phyloP scores from a whole-genome alignment of 352 stramenopile genomes.

The Pythium brassicae region DNA sequence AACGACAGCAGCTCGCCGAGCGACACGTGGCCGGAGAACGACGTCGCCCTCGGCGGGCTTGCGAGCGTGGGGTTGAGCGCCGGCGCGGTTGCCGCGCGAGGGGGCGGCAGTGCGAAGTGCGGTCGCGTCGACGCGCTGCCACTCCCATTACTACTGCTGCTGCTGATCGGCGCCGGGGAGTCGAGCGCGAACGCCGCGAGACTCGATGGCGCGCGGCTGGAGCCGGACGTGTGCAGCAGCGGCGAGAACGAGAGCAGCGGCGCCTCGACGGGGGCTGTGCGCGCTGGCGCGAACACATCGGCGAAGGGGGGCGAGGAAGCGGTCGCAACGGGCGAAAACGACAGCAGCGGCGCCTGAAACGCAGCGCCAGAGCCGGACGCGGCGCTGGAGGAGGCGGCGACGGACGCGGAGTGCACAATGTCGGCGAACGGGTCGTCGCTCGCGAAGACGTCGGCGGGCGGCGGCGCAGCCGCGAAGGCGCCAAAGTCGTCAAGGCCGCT shows the following conservation, averaged over 20 bases:
- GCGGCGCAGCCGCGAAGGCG: conserved; percentile 33
- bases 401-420: conserved; percentile 12
- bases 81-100: conserved; percentile 16
- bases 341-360: conserved; percentile 32
- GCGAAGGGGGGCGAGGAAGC: conserved; percentile 16
- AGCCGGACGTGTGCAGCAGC: background rate
- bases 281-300: conserved; percentile 5
- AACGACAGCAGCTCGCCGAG: conserved; percentile 54
- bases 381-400: background rate
- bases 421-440: conserved; percentile 19
- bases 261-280: background rate
- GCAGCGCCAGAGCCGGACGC: conserved; percentile 13
- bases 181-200: conserved; percentile 9
- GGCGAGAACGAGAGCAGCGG: conserved; percentile 22
- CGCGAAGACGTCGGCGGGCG: conserved; percentile 21
- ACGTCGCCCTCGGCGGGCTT: conserved; percentile 3
- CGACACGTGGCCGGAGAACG: conserved; percentile 15
- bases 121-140: conserved; percentile 7
- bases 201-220: conserved; percentile 1
- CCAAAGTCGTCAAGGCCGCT: conserved; percentile 28
- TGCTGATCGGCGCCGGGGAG: background rate
- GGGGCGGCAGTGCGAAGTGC: conserved; percentile 11
- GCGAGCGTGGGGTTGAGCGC: background rate
- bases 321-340: conserved; percentile 31
- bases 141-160: background rate